Base-by-base conservation (phyloP, 1,139 yeast species). In the Taiozyma sp. region DNA sequence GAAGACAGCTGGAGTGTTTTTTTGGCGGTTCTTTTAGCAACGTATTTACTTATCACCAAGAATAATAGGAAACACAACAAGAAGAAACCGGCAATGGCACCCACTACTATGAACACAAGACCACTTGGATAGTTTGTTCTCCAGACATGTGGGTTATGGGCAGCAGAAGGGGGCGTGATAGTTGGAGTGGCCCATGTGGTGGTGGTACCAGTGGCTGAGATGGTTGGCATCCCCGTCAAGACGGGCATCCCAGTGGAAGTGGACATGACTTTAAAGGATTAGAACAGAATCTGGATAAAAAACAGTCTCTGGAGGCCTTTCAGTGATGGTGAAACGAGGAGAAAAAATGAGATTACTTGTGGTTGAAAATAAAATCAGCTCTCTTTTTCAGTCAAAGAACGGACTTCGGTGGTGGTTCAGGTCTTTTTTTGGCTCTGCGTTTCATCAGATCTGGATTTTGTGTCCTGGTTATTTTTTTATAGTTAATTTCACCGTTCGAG, bases 101-200 rank as follows among this genome's bases (percentile, higher is more conserved):
- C 96, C 30, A 87, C 86, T 0, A 88, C 87, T 54, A 88, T 87
- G 67, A 87, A 88, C 4, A 88, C 91, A 0, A 93, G 84, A 1
- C 96, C 96, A 49, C 79, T 74, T 1, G 90, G 87, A 49, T 75
- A 72, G 36, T 63, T 66, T 13, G 80, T 71, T 48, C 74, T 68
- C 56, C 76, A 67, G 39, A 88, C 74, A 62, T 76, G 83, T 12
- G 96, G 96, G 66, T 87, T 87, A 47, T 71, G 65, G 44, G 65
- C 62, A 40, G 74, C 74, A 29, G 83, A 70, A 0, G 96, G 96
- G 5, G 87, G 86, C 1, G 80, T 72, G n/a, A 86, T 75, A 0
- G 78, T 62, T 0, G 91, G 90, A 0, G 83, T 76, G 13, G 84
- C 67, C 60, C 64, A 69, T 8, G 71, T 53, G 1, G 65, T 49